Evolutionary conservation across 129 eudicot species (phyloP), one percentile per base, ranked within the genome.

Genomic region (Escallonia rubra): DNA sequence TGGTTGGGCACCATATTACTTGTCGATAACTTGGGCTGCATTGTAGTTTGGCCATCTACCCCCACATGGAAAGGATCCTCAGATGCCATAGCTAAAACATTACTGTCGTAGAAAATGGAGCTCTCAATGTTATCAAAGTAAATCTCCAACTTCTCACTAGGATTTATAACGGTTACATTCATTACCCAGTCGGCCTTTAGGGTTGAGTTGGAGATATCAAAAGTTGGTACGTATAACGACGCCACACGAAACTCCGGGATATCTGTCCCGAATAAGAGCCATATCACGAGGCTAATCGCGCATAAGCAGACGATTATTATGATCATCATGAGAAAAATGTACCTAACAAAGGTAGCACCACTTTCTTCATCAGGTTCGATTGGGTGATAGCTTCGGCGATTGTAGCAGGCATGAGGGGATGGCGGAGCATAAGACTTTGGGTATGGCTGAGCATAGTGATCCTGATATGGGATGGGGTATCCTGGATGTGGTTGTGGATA

Each of bases 211-310:
- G 75, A 12, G n/a, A 13, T 51, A 14, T 6, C 61, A 57, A 71
- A 71, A 15, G 60, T 71, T 4, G 67, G 60, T 14, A 71, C 68
- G 10, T 47, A 50, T 2, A 71, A 2, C 5, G 75, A 48, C 2
- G 6, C 10, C 2, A 71, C 60, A 3, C 41, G 43, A 52, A 71
- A 71, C 12, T 71, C 68, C 2, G 75, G 75, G 12, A 49, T 51
- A 51, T 61, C 48, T 43, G 68, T 47, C 1, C 75, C 75, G 4
- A 61, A 71, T 13, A 71, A 60, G 60, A 71, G 49, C 67, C 67
- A 71, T 41, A 71, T 61, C 0, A 61, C 68, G 2, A 71, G 40
- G 51, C 51, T 39, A 67, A 60, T 59, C 68, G 52, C 14, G 60
- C 67, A 40, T 60, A 71, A 49, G 67, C 61, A 40, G 3, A 15